phyloP scores from a whole-genome alignment of 2,329 filamentous ascomycete species.

The Colletotrichum destructivum region DNA sequence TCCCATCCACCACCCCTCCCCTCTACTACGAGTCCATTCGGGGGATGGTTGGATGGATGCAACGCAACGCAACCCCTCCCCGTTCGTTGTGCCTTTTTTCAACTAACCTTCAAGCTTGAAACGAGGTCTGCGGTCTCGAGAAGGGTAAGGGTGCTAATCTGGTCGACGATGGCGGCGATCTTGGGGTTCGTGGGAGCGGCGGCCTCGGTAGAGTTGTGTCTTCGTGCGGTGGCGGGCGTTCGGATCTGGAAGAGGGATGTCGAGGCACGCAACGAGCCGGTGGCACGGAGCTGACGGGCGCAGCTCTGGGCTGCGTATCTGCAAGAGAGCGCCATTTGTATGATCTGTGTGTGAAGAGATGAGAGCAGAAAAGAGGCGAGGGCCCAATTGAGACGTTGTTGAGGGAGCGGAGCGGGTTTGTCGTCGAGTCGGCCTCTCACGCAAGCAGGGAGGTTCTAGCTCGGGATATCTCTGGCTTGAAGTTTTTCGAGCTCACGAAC shows the following conservation, averaged over 20 bases:
- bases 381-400: conserved; percentile 34
- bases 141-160: conserved; percentile 98
- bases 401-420: conserved; percentile 19
- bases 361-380: conserved; percentile 12
- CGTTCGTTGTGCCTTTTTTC: conserved; percentile 1
- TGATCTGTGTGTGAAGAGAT: conserved; percentile 31
- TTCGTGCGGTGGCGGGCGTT: conserved; percentile 69
- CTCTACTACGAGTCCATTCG: conserved; percentile 1
- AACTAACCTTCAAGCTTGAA: conserved; percentile 88
- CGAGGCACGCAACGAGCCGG: conserved; percentile 62
- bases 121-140: conserved; percentile 98
- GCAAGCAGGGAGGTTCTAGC: conserved; percentile 40
- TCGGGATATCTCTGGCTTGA: conserved; percentile 47
- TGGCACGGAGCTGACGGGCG: conserved; percentile 72
- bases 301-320: conserved; percentile 76
- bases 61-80: background rate
- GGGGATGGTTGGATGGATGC: background rate
- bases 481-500: conserved; percentile 59
- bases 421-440: conserved; percentile 41
- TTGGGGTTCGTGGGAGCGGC: conserved; percentile 81
- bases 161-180: conserved; percentile 94
- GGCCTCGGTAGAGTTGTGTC: conserved; percentile 91
- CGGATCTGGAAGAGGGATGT: conserved; percentile 63
- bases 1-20: background rate
- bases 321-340: conserved; percentile 74